phyloP scores from a whole-genome alignment of 202 grass and related monocot species.

The Thinopyrum obtusiflorum region DNA sequence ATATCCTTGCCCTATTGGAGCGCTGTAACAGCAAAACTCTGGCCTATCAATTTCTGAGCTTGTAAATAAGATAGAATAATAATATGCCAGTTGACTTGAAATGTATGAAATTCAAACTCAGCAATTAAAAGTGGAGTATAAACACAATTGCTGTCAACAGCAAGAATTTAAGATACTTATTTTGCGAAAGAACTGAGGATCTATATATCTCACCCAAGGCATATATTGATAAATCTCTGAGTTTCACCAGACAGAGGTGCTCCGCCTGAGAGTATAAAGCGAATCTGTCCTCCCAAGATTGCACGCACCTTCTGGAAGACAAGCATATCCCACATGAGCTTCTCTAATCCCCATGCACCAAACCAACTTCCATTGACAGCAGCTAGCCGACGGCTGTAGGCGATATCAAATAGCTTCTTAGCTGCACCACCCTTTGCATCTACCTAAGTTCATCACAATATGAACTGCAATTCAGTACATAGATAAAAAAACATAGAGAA shows the following conservation, averaged over 20 bases:
- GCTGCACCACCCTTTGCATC: conserved; percentile 79
- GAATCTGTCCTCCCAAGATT: conserved; percentile 75
- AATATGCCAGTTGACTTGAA: neutral
- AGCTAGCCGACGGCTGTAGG: conserved; percentile 76
- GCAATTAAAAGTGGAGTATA: neutral
- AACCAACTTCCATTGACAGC: conserved; percentile 96
- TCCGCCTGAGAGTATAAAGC: conserved; percentile 85
- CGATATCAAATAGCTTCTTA: conserved; percentile 81
- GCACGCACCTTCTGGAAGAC: conserved; percentile 77
- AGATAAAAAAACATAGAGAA: neutral
- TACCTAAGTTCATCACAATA: conserved; percentile 52
- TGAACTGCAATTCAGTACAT: neutral
- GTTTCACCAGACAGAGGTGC: conserved; percentile 82
- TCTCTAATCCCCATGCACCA: conserved; percentile 92
- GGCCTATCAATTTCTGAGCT: conserved; percentile 2
- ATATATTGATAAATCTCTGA: conserved; percentile 99
- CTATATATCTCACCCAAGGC: conserved; percentile 72
- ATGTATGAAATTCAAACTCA: conserved; percentile 1
- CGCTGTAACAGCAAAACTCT: conserved; percentile 48
- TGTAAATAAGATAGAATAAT: neutral
- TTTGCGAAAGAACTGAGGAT: neutral
- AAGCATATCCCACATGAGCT: conserved; percentile 80
- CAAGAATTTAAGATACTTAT: neutral
- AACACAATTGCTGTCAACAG: neutral
- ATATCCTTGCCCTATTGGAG: conserved; percentile 92